Evolutionary conservation across 768 basidiomycete genomes (phyloP), one percentile per base, ranked within the genome.

Genomic region (Hericium erinaceus): DNA sequence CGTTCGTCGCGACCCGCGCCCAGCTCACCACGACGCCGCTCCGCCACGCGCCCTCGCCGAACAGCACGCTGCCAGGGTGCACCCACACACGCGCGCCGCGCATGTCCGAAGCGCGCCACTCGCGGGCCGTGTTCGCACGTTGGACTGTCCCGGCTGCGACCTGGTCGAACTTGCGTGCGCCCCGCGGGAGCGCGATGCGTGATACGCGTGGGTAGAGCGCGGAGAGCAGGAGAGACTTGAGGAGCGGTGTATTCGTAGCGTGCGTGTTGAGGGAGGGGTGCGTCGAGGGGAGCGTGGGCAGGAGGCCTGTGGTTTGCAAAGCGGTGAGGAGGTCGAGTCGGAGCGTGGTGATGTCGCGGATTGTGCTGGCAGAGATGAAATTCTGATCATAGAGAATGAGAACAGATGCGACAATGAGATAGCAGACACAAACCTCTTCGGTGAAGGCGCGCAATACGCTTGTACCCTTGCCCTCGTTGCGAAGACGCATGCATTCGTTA

Each of bases 131-230:
- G 64, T 92, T 89, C 60, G 93, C 92, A 44, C 91, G 84, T 64
- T 87, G 87, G 10, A 95, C 76, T 0, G 92, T 82, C 1, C 95
- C 95, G 6, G 83, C 83, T 60, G 89, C 86, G 1, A 93, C 80
- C 64, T 86, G 83, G 72, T 95, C 90, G 66, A 91, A 98, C 68
- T 88, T 89, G 66, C 87, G 81, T 9, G 81, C 83, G 15, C 82
- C 81, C 57, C 75, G 73, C 1, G 91, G 93, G 20, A 94, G 76
- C 60, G 82, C 78, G 22, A 95, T 83, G 53, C 83, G 81, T 0
- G 85, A 90, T 52, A 94, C 80, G 28, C 86, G 82, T 2, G 92
- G 92, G 81, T 90, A 94, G 20, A 95, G 77, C 2, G 92, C 93
- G 8, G 91, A 92, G 12, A 92, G 80, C 38, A 97, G 77, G 60